Base-by-base conservation (phyloP, 208 protist genomes). In the Trypanosoma boissoni region DNA sequence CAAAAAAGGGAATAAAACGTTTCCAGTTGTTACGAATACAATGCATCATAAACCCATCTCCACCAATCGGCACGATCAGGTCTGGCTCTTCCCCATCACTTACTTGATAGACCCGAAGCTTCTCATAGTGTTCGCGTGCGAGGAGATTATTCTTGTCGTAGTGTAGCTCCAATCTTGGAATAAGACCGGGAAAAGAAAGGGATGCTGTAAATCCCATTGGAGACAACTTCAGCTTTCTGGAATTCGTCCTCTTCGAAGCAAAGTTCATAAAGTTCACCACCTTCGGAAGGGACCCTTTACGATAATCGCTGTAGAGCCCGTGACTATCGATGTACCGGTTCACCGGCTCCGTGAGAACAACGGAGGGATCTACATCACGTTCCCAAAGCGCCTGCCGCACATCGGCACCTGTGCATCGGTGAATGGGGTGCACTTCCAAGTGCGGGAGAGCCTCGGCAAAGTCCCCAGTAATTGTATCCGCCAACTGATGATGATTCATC, bases 21-120 rank as follows among this genome's bases (percentile, higher is more conserved):
- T 71, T 58, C 86, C 89, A 95, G 74, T 95, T 87, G 51, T 86
- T 80, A 7, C 89, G 85, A 55, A 95, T 92, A 71, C 89, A 95
- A 50, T 91, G 85, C 89, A 95, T 95, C 86, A 95, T 93, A 73
- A 92, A 95, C 9, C 89, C 89, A 69, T 95, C 89, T 1, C 89
- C 89, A 53, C 89, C 89, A 68, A 95, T 93, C 16, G 89, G 89
- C 31, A 93, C 86, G 64, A 95, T 91, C 20, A 95, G 71, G 56
- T 95, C 89, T 2, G 89, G 89, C 56, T 91, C 83, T 62, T 88
- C 75, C 43, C 72, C 80, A 31, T 73, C 67, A 24, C 54, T 55
- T 43, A 64, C 67, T 54, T 86, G 71, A 64, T 92, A 93, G n/a
- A 81, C 50, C 46, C 77, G 77, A 37, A 95, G 81, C 65, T 77